Percentiles rank a stretch among this genome's conserved stretches.
Conservation (phyloP, 139 green algal genomes). For the Edaphochlamys debaryana region DNA sequence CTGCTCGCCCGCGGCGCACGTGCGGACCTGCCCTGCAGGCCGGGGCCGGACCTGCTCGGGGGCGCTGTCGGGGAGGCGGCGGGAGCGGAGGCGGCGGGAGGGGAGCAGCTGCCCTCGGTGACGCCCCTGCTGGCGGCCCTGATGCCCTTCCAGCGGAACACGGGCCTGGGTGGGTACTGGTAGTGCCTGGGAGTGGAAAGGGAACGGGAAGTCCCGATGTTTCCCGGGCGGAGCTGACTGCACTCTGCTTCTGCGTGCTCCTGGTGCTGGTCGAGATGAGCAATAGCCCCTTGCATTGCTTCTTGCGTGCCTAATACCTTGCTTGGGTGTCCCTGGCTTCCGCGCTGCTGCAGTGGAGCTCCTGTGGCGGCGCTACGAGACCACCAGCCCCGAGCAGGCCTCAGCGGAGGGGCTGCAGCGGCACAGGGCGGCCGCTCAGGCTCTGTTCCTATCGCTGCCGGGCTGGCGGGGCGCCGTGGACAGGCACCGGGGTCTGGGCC, state of each 20-base stretch:
- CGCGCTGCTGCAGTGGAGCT: slow-evolving; percentile 25
- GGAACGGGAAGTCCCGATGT: too few species aligned
- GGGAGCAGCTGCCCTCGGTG: neutral
- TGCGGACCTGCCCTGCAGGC: slow-evolving; percentile 2
- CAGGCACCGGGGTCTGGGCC: neutral
- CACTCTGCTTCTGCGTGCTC: too few species aligned
- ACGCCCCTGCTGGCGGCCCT: slow-evolving; percentile 1
- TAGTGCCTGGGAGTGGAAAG: too few species aligned
- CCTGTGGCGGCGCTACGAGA: slow-evolving; percentile 13
- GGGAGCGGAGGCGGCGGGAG: neutral
- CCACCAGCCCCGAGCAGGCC: neutral
- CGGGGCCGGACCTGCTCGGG: slow-evolving; percentile 10
- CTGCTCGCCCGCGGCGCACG: slow-evolving; percentile 22
- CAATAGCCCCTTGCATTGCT: too few species aligned
- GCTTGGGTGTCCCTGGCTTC: too few species aligned
- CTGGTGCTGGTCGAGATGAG: too few species aligned
- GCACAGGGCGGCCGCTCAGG: slow-evolving; percentile 3
- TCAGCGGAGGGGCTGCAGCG: neutral
- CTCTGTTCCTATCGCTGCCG: slow-evolving; percentile 5
- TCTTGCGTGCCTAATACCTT: too few species aligned
- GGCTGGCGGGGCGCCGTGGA: slow-evolving; percentile 17
- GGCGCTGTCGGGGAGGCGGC: neutral
- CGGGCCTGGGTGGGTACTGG: neutral
- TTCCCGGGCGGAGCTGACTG: too few species aligned
- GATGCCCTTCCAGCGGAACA: slow-evolving; percentile 21